Percentiles rank a stretch among this genome's conserved stretches.
These are phyloP conservation scores for Sedum album DNA, from an alignment of 164 flowering plant genomes.

Conservation along the genomic window DNA sequence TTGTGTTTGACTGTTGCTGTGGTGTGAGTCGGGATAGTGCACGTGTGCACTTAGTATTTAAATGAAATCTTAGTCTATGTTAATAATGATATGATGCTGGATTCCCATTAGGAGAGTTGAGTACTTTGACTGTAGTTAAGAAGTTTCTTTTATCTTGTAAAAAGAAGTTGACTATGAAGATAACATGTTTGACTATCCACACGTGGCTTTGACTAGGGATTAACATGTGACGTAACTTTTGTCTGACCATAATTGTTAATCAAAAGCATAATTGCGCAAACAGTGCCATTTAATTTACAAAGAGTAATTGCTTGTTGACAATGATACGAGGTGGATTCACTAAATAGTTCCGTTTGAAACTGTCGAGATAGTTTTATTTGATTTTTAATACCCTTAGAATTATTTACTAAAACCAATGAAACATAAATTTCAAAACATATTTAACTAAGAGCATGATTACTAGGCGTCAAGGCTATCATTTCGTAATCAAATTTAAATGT, in stretches of 20 bases:
- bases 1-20: background rate
- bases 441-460: too few relatives aligned
- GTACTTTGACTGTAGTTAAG: background rate
- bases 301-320: too few relatives aligned
- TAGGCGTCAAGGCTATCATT: too few relatives aligned
- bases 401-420: too few relatives aligned
- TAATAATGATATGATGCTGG: background rate
- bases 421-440: too few relatives aligned
- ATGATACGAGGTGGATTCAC: too few relatives aligned
- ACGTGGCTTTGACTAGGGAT: background rate
- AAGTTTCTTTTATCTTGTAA: background rate
- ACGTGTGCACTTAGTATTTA: background rate
- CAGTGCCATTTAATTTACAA: too few relatives aligned
- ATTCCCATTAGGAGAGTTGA: background rate
- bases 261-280: too few relatives aligned
- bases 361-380: too few relatives aligned
- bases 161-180: background rate
- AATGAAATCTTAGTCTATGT: background rate
- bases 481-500: too few relatives aligned
- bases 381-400: too few relatives aligned
- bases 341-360: too few relatives aligned
- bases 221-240: background rate
- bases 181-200: background rate
- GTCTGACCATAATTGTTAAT: background rate
- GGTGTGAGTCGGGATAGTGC: background rate